Base-by-base conservation (phyloP, 805 yeast species). In the Kluyveromyces lactis region DNA sequence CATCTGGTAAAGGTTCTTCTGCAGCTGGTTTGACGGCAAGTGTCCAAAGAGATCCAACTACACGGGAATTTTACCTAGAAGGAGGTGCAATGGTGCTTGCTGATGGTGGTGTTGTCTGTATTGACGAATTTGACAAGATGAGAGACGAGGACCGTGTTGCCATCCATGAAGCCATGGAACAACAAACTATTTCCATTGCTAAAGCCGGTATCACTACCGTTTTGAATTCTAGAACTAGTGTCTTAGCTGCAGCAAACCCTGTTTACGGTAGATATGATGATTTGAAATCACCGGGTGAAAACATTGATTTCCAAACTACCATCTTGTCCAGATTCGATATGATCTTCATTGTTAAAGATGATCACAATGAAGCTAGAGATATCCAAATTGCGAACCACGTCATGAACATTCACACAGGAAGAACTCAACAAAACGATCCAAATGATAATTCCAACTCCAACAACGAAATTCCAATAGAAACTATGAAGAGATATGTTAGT, bases 81-180 rank as follows among this genome's bases (percentile, higher is more conserved):
- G 98, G 99, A 44, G 99, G 99, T 64, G 99, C 99, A 7, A 89
- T 92, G 97, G 98, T 92, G n/a, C 69, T 92, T 37, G 98, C 99
- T 0, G 98, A 92, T 66, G 97, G 97, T 29, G 99, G 99, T 49
- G 97, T 92, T 37, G 97, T 90, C 35, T 92, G 97, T 72, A 92
- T 92, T 56, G 99, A 92, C 69, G 99, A 92, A 72, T 92, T 92
- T 58, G 99, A 92, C 63, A 92, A 92, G 69, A 92, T 92, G 99
- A 74, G 97, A 60, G 99, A 92, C 56, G 97, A 92, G 60, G 98
- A 92, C 63, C 75, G 99, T 58, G 97, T 92, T 28, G 97, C 98
- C 0, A 92, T 92, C 50, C 99, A 92, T 63, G 99, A 92, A 69
- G 98, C 98, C 10, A 92, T 92, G 99, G 99, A 92, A 67, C 99